These are phyloP conservation scores for Patellifolia procumbens DNA, from an alignment of 179 eudicot species.

Conservation along the genomic window DNA sequence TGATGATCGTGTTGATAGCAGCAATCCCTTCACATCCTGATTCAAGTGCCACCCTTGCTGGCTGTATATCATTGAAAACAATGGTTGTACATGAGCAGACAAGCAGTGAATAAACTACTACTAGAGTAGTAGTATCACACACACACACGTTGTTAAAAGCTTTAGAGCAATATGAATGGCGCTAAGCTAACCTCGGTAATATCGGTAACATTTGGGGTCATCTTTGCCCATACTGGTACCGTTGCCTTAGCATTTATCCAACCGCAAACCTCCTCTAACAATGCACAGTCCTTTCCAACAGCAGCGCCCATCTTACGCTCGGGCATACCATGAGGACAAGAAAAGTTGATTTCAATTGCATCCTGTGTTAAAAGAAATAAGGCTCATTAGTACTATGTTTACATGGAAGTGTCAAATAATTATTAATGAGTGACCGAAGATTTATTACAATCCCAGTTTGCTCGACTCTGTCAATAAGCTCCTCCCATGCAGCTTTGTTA, in stretches of 20 bases:
- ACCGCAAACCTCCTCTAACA: constrained; percentile 85
- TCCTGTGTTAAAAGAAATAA: constrained; percentile 46
- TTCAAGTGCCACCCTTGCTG: constrained; percentile 79
- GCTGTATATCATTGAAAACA: constrained; percentile 43
- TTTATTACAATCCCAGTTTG: constrained; percentile 85
- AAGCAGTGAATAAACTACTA: neutral
- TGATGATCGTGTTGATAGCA: constrained; percentile 92
- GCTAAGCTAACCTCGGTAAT: constrained; percentile 65
- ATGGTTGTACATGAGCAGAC: neutral
- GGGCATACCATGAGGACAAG: constrained; percentile 99
- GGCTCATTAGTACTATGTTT: constrained; percentile 10
- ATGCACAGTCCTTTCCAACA: constrained; percentile 89
- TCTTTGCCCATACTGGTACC: constrained; percentile 98
- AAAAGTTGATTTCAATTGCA: constrained; percentile 90
- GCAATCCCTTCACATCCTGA: constrained; percentile 92
- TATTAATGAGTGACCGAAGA: neutral
- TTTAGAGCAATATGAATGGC: neutral
- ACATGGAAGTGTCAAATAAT: neutral
- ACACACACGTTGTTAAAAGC: neutral
- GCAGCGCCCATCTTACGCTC: constrained; percentile 99
- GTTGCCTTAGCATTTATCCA: constrained; percentile 95
- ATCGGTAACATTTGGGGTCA: constrained; percentile 96
- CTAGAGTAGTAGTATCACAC: neutral
- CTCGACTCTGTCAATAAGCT: constrained; percentile 88
- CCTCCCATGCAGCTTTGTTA: constrained; percentile 92